Conservation (phyloP, 2,329 filamentous ascomycete genomes). For the Zymoseptoria brevis region DNA sequence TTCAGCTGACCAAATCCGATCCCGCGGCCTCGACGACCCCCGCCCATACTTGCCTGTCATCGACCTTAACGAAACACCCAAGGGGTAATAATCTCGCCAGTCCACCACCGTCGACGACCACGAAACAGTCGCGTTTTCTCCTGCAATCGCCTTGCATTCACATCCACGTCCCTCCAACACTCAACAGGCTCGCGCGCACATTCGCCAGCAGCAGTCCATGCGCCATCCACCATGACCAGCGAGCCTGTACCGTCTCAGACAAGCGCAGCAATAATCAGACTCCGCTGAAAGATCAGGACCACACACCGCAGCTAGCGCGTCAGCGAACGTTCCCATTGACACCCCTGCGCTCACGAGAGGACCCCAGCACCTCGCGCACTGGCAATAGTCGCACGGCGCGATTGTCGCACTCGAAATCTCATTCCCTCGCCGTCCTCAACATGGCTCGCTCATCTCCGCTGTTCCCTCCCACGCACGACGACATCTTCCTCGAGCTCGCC, state of each 20-base stretch:
- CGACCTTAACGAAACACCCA: background rate
- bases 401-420: background rate
- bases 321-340: background rate
- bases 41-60: background rate
- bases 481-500: slow-evolving; percentile 27
- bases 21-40: no score
- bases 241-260: background rate
- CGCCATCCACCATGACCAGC: background rate
- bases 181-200: background rate
- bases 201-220: background rate
- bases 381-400: background rate
- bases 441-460: background rate
- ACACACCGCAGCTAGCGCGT: background rate
- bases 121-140: background rate
- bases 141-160: background rate
- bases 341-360: background rate
- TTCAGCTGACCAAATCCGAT: background rate
- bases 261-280: background rate
- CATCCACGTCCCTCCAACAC: background rate
- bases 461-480: slow-evolving; percentile 7
- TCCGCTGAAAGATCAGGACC: background rate
- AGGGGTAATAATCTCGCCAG: background rate
- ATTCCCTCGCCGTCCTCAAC: background rate
- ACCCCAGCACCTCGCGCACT: background rate
- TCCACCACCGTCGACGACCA: background rate